Evolutionary conservation across 2,329 filamentous ascomycete genomes (phyloP).

Genomic region (Microdochium bolleyi): DNA sequence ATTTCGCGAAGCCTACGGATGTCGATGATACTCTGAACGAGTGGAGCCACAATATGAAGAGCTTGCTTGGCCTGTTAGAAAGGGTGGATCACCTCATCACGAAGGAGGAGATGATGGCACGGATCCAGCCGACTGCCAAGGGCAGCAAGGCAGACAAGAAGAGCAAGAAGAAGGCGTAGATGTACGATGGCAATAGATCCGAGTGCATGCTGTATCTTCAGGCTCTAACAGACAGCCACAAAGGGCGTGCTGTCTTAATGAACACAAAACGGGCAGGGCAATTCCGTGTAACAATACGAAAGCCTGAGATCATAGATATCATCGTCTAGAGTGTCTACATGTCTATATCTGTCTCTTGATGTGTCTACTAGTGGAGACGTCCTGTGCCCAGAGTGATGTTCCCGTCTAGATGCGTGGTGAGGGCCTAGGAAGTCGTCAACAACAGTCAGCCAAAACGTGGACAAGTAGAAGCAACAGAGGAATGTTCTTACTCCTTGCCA

Average conservation of each 20-base stretch:
- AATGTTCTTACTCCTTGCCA: neutral
- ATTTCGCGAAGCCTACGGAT: constrained; percentile 88
- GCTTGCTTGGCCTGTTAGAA: constrained; percentile 74
- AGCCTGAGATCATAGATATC: no score
- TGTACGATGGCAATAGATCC: constrained; percentile 4
- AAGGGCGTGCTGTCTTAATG: no score
- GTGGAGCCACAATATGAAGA: constrained; percentile 99
- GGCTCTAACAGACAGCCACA: no score
- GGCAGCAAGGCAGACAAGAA: constrained; percentile 27
- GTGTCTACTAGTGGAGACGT: no score
- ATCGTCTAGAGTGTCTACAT: no score
- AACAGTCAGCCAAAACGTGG: no score
- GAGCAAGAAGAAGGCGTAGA: constrained; percentile 21
- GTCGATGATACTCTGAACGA: constrained; percentile 96
- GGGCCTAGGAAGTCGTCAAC: no score
- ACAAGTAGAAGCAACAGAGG: neutral
- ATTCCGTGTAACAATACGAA: no score
- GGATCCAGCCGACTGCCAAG: constrained; percentile 65
- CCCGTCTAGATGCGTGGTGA: no score
- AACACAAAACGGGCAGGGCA: no score
- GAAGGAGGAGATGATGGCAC: constrained; percentile 99
- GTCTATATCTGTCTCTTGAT: no score
- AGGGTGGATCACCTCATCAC: constrained; percentile 97
- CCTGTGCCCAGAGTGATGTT: no score
- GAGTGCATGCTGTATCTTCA: constrained; percentile 5